Percentiles rank a stretch among this genome's conserved stretches.
Conservation (phyloP, 306 rosid species). For the Inga leiocalycina region DNA sequence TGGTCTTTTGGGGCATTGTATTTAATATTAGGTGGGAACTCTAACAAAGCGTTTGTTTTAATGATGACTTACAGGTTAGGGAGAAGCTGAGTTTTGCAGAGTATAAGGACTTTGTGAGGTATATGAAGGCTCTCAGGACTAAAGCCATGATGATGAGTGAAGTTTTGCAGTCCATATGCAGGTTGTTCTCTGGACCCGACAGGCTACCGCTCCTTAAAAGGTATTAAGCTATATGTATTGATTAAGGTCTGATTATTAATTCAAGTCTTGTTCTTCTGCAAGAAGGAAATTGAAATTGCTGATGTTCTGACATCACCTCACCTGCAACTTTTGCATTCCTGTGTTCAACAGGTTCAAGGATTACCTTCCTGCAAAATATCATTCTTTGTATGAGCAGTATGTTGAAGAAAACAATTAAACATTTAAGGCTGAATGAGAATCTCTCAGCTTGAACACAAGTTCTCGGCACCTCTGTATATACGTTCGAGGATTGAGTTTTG, state of each 20-base stretch:
- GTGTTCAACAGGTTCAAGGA: slow-evolving; percentile 79
- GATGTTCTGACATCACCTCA: slow-evolving; percentile 21
- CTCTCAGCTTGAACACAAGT: slow-evolving; percentile 35
- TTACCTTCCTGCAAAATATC: slow-evolving; percentile 80
- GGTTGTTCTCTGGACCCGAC: slow-evolving; percentile 77
- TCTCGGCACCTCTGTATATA: slow-evolving; percentile 30
- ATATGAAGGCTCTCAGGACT: slow-evolving; percentile 87
- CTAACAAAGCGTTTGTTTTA: slow-evolving; percentile 29
- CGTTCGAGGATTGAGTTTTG: slow-evolving; percentile 17
- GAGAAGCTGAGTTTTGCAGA: slow-evolving; percentile 75
- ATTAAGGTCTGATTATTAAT: slow-evolving; percentile 20
- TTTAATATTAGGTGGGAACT: slow-evolving; percentile 24
- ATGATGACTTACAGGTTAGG: slow-evolving; percentile 60
- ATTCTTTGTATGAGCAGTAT: slow-evolving; percentile 72
- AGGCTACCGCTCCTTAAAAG: slow-evolving; percentile 73
- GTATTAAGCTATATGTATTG: slow-evolving; percentile 35
- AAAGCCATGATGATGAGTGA: slow-evolving; percentile 78
- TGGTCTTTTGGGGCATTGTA: not conserved
- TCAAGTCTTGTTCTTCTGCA: slow-evolving; percentile 15
- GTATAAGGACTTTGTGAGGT: slow-evolving; percentile 74
- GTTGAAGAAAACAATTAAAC: slow-evolving; percentile 40
- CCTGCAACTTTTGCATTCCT: slow-evolving; percentile 20
- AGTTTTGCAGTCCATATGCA: slow-evolving; percentile 72
- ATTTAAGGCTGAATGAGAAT: slow-evolving; percentile 2
- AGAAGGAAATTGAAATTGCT: slow-evolving; percentile 24